Evolutionary conservation across 257 asterid species (phyloP).

Genomic region (Lycium barbarum): DNA sequence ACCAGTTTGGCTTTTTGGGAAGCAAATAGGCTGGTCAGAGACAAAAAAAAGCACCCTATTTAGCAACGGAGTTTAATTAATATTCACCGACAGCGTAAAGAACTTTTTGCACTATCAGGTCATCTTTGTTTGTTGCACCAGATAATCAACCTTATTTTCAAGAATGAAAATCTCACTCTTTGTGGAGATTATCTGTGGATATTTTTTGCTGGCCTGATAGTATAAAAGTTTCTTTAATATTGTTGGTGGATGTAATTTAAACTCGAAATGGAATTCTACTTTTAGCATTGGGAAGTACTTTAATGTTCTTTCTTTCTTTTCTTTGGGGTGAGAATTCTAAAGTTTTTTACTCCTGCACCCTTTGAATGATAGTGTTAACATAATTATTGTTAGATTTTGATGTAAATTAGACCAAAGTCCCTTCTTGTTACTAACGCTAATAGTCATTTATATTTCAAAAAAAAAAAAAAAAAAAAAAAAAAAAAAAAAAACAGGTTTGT

Average conservation of each 20-base stretch:
- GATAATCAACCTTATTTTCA: neutral
- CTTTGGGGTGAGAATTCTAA: neutral
- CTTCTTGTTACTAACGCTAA: neutral
- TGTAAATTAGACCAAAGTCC: neutral
- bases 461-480: too few species aligned
- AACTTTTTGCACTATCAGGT: neutral
- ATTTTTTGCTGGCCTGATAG: neutral
- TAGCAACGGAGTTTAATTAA: neutral
- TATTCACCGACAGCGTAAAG: neutral
- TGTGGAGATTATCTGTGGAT: neutral
- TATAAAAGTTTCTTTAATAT: neutral
- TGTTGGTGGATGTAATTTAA: neutral
- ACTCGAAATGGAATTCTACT: neutral
- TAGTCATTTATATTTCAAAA: neutral
- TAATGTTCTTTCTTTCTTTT: neutral
- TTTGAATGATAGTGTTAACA: neutral
- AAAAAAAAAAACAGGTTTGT: neutral
- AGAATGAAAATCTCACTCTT: neutral
- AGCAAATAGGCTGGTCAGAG: neutral
- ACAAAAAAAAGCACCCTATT: neutral
- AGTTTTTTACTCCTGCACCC: neutral
- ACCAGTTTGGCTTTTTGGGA: conserved; percentile 24
- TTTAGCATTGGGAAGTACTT: neutral
- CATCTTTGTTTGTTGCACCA: neutral
- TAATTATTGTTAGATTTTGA: neutral